Percentiles rank a stretch among this genome's conserved stretches.
These are phyloP conservation scores for Trichaptum fuscoviolaceum DNA, from an alignment of 768 basidiomycete genomes.

Conservation along the genomic window DNA sequence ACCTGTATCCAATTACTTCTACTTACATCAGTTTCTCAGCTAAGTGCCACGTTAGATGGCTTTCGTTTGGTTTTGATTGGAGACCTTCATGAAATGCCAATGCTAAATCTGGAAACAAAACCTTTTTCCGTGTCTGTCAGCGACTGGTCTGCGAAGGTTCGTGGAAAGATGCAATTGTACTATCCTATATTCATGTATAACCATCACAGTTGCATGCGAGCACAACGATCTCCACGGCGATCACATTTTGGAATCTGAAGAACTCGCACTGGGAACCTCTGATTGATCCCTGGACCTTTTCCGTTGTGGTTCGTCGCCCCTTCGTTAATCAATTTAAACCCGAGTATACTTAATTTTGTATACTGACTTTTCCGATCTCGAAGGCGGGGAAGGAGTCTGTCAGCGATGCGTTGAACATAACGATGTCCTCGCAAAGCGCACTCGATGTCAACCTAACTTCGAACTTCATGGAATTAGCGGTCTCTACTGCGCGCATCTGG, in stretches of 20 bases:
- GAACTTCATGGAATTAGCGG: constrained; percentile 80
- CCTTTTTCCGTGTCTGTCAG: constrained; percentile 78
- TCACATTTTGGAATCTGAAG: constrained; percentile 94
- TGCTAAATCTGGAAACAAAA: constrained; percentile 84
- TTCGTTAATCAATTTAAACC: too few relatives aligned
- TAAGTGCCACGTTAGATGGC: constrained; percentile 84
- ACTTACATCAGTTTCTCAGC: constrained; percentile 33
- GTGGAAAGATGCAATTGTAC: not conserved
- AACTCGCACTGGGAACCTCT: constrained; percentile 99
- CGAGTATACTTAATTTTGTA: not conserved
- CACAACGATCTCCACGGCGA: constrained; percentile 72
- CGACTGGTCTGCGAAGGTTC: constrained; percentile 92
- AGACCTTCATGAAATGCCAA: constrained; percentile 90
- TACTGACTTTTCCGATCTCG: constrained; percentile 10
- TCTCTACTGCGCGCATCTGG: constrained; percentile 68
- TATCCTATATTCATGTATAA: not conserved
- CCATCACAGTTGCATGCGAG: constrained; percentile 69
- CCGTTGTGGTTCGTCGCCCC: constrained; percentile 49
- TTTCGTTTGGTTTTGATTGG: constrained; percentile 93
- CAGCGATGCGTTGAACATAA: constrained; percentile 49
- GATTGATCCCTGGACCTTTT: constrained; percentile 94
- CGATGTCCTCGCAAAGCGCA: constrained; percentile 70
- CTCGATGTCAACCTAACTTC: constrained; percentile 90
- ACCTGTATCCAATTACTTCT: constrained; percentile 7
- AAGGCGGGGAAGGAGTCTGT: constrained; percentile 51